Evolutionary conservation across 2,329 filamentous ascomycete species (phyloP).

Genomic region (Alternaria solani): DNA sequence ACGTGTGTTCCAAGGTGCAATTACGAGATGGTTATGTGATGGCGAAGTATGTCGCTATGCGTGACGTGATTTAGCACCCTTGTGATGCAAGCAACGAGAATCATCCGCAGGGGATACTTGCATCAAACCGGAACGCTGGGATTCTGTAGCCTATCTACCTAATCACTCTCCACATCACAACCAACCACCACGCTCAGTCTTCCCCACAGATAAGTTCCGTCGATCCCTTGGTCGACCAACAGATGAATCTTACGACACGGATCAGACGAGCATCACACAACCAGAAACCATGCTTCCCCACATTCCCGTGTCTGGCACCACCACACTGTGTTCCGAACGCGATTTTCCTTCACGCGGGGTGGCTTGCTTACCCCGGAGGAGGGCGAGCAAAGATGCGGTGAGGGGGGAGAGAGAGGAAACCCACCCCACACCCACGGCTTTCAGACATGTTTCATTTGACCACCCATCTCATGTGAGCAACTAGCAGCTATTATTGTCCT

Average conservation of each 20-base stretch:
- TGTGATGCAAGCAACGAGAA: constrained; percentile 38
- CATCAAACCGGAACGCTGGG: constrained; percentile 26
- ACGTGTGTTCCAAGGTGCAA: constrained; percentile 13
- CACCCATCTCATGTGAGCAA: constrained; percentile 17
- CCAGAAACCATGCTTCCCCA: constrained; percentile 17
- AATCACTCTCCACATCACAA: constrained; percentile 16
- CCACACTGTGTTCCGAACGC: constrained; percentile 18
- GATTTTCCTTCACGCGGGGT: constrained; percentile 22
- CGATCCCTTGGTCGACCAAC: constrained; percentile 7
- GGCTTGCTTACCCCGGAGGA: constrained; percentile 23
- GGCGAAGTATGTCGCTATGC: constrained; percentile 14
- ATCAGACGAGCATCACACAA: constrained; percentile 27
- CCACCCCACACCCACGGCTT: background rate
- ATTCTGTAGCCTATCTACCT: constrained; percentile 13
- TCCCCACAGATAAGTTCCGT: constrained; percentile 31
- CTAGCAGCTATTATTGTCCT: constrained; percentile 24
- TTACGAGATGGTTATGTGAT: constrained; percentile 44
- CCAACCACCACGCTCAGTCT: constrained; percentile 9
- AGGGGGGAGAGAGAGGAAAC: constrained; percentile 12
- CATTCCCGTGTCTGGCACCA: constrained; percentile 14
- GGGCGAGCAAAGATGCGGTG: constrained; percentile 19
- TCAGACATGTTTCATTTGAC: constrained; percentile 23
- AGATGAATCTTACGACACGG: constrained; percentile 7
- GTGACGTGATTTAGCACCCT: constrained; percentile 47
- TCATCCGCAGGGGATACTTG: constrained; percentile 24